Evolutionary conservation across 352 stramenopile species (phyloP), one percentile per base, ranked within the genome.

Genomic region (Pythium coloratum): DNA sequence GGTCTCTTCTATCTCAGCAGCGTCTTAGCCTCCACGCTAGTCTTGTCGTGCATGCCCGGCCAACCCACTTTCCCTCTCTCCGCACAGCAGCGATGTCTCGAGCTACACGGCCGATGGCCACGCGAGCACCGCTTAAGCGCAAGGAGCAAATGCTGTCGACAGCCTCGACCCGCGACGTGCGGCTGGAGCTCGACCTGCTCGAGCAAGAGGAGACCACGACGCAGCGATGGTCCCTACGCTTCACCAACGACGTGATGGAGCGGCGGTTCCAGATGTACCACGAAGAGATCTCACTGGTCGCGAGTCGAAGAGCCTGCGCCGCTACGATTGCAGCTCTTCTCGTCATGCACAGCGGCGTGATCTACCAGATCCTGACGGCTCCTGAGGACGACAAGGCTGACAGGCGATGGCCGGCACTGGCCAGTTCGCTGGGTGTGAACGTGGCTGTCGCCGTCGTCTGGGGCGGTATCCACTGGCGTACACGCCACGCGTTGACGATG

Each of bases 181-280:
- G 70, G 9, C 55, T 81, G 38, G 74, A 88, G 36, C 57, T 88
- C 47, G 82, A 91, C 38, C 68, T 75, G 55, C 62, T 89, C 28
- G 72, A 83, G 26, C 69, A 83, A 44, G 65, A 78, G 38, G 77
- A 84, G 50, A 66, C 61, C 14, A 70, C 69, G 46, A 79, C 76
- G 32, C 71, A 81, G 54, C 58, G 61, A 14, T 83, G 76, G 73
- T 82, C 77, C 18, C 72, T 91, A 20, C 72, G 74, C 12, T 91
- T 91, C 49, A 69, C 67, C 28, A 71, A 79, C 55, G 46, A 66
- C 8, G 58, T 62, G 30, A 78, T 89, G 69, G 80, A 91, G 54
- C 55, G 61, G 56, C 76, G 77, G 26, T 91, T 89, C 66, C 79
- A 89, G 64, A 62, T 76, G 47, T 88, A 87, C 51, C 77, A 91